Conservation (phyloP, 75 land plant genomes). For the Pseudotsuga menziesii region DNA sequence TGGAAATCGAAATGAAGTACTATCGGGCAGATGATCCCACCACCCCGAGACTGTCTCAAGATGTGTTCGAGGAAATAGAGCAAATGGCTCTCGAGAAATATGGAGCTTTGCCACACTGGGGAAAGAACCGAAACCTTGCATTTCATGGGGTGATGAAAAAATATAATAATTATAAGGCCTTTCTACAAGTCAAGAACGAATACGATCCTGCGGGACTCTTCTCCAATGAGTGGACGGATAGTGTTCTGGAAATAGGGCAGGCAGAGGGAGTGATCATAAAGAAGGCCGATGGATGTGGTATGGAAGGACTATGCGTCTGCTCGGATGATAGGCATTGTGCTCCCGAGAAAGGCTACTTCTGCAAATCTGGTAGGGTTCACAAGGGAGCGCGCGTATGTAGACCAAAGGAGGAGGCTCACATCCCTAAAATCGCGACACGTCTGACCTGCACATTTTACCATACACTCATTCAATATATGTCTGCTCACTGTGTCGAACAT, state of each 20-base stretch:
- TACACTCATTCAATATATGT: too few species aligned
- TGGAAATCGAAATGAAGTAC: conserved; percentile 13
- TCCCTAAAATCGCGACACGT: too few species aligned
- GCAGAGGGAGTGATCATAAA: not conserved
- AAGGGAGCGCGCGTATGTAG: conserved; percentile 19
- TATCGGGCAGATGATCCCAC: conserved; percentile 9
- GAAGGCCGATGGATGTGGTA: conserved; percentile 29
- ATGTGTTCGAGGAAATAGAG: conserved; percentile 25
- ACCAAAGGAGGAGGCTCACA: too few species aligned
- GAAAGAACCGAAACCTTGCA: conserved; percentile 19
- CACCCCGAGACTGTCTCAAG: conserved; percentile 11
- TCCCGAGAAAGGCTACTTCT: conserved; percentile 12
- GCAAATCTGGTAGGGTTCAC: conserved; percentile 22
- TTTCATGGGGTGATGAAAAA: conserved; percentile 6
- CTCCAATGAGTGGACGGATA: conserved; percentile 31
- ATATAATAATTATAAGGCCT: not conserved
- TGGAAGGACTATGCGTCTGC: conserved; percentile 35
- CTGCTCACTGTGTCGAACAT: too few species aligned
- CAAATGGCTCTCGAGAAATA: conserved; percentile 21
- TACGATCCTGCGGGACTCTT: conserved; percentile 16
- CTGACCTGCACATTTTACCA: too few species aligned
- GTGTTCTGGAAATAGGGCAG: conserved; percentile 4
- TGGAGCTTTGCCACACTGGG: conserved; percentile 28
- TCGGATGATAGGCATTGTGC: conserved; percentile 24
- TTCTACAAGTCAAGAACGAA: conserved; percentile 3